These are phyloP conservation scores for Puccinia polysora DNA, from an alignment of 1,284 basidiomycete genomes.

Conservation along the genomic window DNA sequence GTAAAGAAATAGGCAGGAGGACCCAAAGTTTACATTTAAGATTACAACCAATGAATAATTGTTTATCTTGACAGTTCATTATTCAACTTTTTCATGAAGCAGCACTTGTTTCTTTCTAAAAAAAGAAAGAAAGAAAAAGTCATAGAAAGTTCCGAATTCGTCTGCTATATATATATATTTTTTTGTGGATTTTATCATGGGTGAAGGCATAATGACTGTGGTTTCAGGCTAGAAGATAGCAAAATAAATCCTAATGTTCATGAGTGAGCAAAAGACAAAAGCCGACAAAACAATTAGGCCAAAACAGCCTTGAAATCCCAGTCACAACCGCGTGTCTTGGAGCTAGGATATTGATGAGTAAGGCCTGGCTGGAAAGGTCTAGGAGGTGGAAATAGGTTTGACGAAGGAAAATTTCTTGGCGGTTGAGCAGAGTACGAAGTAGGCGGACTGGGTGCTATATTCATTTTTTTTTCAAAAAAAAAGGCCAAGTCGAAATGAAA, in stretches of 20 bases:
- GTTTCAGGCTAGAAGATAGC: neutral
- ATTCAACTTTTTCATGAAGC: no score
- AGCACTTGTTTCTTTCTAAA: no score
- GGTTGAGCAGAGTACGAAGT: slow-evolving; percentile 29
- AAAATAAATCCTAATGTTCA: neutral
- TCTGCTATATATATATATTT: no score
- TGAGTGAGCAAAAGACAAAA: neutral
- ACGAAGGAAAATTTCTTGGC: slow-evolving; percentile 38
- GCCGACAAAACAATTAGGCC: neutral
- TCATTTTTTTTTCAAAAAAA: neutral
- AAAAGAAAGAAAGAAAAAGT: no score
- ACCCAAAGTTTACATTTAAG: no score
- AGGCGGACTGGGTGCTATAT: slow-evolving; percentile 37
- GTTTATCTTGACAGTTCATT: no score
- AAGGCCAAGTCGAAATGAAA: neutral
- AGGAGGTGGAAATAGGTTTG: slow-evolving; percentile 33
- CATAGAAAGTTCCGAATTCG: no score
- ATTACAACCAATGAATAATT: no score
- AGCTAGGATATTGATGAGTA: slow-evolving; percentile 38
- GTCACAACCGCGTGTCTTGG: slow-evolving; percentile 25
- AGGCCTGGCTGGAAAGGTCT: slow-evolving; percentile 16
- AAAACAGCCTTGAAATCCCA: slow-evolving; percentile 35
- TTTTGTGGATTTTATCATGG: no score
- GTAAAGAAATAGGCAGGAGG: neutral
- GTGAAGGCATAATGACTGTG: no score